Conservation (phyloP, 1,284 basidiomycete genomes). For the Boletellus deceptivus region DNA sequence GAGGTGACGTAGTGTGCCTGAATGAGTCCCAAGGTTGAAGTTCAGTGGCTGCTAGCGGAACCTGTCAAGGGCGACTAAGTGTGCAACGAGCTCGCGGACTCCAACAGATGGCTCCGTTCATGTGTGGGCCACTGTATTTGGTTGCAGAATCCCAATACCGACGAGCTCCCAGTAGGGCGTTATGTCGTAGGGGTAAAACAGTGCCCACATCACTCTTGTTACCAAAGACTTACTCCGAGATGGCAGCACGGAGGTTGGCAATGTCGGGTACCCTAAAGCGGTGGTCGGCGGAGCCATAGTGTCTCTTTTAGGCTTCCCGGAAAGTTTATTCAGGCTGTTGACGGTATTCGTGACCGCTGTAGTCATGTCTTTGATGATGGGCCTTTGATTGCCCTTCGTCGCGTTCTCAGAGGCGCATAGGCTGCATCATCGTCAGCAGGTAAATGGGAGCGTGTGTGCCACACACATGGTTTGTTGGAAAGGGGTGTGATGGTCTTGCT, state of each 20-base stretch:
- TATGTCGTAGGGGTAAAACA: neutral
- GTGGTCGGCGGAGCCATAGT: constrained; percentile 10
- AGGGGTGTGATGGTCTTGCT: constrained; percentile 5
- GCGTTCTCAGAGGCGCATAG: constrained; percentile 15
- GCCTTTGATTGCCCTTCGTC: constrained; percentile 8
- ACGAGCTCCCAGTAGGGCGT: too few species aligned
- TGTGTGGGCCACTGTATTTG: too few species aligned
- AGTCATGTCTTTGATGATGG: constrained; percentile 10
- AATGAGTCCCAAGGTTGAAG: too few species aligned
- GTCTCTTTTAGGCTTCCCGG: constrained; percentile 1
- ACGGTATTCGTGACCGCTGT: constrained; percentile 7
- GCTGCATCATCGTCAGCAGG: constrained; percentile 7
- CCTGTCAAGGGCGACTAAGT: too few species aligned
- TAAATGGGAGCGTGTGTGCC: neutral
- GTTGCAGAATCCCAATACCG: too few species aligned
- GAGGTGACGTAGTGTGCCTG: too few species aligned
- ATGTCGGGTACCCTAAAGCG: constrained; percentile 9
- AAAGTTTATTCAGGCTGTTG: constrained; percentile 4
- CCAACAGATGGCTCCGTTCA: too few species aligned
- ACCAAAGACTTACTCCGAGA: constrained; percentile 8
- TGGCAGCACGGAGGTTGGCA: constrained; percentile 3
- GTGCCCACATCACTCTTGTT: neutral
- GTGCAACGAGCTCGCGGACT: too few species aligned
- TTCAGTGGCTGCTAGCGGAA: too few species aligned
- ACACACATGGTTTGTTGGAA: constrained; percentile 14